Conservation (phyloP, 2,329 filamentous ascomycete species). For the Aureobasidium sp. region DNA sequence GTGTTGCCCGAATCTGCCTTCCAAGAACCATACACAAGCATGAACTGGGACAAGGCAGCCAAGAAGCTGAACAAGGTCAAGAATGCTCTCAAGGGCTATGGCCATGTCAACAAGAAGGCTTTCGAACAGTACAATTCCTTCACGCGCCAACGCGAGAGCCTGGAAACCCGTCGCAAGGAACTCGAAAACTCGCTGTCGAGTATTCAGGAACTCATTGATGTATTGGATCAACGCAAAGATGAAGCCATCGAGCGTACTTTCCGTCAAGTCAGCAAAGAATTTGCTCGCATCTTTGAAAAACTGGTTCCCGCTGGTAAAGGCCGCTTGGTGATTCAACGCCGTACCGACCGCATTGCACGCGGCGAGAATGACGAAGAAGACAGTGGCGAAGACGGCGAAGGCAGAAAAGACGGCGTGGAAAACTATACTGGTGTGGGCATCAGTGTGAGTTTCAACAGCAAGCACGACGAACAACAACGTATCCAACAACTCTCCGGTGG, state of each 20-base stretch:
- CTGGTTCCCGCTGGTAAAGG: slow-evolving; percentile 91
- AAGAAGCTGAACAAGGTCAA: slow-evolving; percentile 81
- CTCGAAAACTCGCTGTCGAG: slow-evolving; percentile 77
- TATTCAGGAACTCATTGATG: slow-evolving; percentile 85
- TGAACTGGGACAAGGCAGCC: slow-evolving; percentile 59
- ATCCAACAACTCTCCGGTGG: slow-evolving; percentile 96
- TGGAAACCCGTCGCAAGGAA: slow-evolving; percentile 77
- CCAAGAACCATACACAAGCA: slow-evolving; percentile 70
- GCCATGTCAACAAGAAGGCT: slow-evolving; percentile 98
- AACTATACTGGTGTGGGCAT: slow-evolving; percentile 96
- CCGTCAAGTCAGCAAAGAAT: slow-evolving; percentile 92
- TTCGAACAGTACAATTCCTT: slow-evolving; percentile 99
- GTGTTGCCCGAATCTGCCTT: slow-evolving; percentile 91
- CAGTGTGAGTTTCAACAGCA: slow-evolving; percentile 96
- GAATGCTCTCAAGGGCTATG: slow-evolving; percentile 89
- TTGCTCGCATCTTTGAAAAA: slow-evolving; percentile 86
- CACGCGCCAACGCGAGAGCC: slow-evolving; percentile 78
- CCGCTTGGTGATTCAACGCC: slow-evolving; percentile 83
- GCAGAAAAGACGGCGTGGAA: slow-evolving; percentile 56
- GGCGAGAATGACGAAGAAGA: slow-evolving; percentile 56
- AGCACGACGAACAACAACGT: slow-evolving; percentile 94
- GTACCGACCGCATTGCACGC: slow-evolving; percentile 59
- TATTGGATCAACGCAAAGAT: slow-evolving; percentile 91
- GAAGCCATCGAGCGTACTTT: slow-evolving; percentile 98
- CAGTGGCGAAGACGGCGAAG: slow-evolving; percentile 27